These are phyloP conservation scores for Crassisporium funariophilum DNA, from an alignment of 768 basidiomycete species.

Conservation along the genomic window DNA sequence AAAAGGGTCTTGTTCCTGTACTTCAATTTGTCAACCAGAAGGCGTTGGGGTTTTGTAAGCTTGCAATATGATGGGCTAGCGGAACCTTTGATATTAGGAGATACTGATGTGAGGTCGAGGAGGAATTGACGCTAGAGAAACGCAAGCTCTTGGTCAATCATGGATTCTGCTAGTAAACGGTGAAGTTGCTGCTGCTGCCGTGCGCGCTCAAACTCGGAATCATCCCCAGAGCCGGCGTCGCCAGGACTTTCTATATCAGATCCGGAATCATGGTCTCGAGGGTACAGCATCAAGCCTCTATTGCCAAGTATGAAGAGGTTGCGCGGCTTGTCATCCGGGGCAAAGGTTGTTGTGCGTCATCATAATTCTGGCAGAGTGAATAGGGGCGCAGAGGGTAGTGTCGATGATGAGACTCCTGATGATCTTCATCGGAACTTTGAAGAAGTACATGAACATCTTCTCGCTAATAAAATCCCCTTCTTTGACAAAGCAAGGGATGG, in stretches of 20 bases:
- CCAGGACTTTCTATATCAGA: constrained; percentile 12
- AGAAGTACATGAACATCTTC: constrained; percentile 11
- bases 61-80: constrained; percentile 12
- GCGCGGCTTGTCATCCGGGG: neutral
- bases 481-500: constrained; percentile 3
- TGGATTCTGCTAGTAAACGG: too few species aligned
- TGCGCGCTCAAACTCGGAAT: too few species aligned
- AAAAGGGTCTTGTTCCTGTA: constrained; percentile 16
- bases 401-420: neutral
- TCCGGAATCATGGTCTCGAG: neutral
- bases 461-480: neutral
- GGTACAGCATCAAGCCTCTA: neutral
- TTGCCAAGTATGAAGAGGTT: constrained; percentile 7
- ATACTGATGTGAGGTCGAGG: constrained; percentile 15
- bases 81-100: constrained; percentile 10
- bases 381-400: neutral
- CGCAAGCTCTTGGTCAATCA: constrained; percentile 13
- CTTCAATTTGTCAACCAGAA: constrained; percentile 3
- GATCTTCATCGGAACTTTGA: neutral
- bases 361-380: neutral
- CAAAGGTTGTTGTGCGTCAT: neutral
- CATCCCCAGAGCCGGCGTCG: neutral
- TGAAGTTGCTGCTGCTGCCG: too few species aligned
- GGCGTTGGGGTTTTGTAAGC: constrained; percentile 2
- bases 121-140: constrained; percentile 21